A percentile compares a stretch with the other conserved stretches of the same genome.
phyloP scores from a whole-genome alignment of 1,139 yeast species.

The Magnusiomyces tetraspermus region DNA sequence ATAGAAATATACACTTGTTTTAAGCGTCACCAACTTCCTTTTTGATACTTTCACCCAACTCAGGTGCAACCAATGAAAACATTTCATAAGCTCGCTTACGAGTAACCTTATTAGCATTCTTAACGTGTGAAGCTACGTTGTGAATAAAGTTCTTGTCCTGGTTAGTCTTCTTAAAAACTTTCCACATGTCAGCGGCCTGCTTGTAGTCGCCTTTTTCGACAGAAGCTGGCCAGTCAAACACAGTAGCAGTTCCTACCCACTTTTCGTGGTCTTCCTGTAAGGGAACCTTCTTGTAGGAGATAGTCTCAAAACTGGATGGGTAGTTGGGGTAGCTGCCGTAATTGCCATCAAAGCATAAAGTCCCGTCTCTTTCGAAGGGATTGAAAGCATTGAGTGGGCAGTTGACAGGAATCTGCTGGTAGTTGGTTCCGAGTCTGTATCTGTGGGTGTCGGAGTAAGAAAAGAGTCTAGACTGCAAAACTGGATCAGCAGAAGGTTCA shows the following conservation, averaged over 20 bases:
- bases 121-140: slow-evolving; percentile 70
- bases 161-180: slow-evolving; percentile 52
- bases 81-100: slow-evolving; percentile 74
- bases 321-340: slow-evolving; percentile 73
- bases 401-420: slow-evolving; percentile 66
- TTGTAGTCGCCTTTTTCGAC: slow-evolving; percentile 56
- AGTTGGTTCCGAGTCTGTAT: slow-evolving; percentile 60
- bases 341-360: slow-evolving; percentile 67
- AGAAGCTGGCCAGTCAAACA: slow-evolving; percentile 72
- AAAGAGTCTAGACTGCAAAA: slow-evolving; percentile 72
- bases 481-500: slow-evolving; percentile 83
- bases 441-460: slow-evolving; percentile 78
- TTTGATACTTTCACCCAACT: slow-evolving; percentile 40
- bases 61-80: slow-evolving; percentile 64
- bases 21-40: no score
- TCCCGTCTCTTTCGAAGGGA: slow-evolving; percentile 69
- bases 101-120: slow-evolving; percentile 59
- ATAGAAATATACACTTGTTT: no score
- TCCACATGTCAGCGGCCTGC: slow-evolving; percentile 63
- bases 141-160: slow-evolving; percentile 79
- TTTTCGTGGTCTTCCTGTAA: slow-evolving; percentile 62
- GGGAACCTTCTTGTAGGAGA: slow-evolving; percentile 38
- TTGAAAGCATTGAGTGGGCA: slow-evolving; percentile 36
- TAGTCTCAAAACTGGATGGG: slow-evolving; percentile 38
- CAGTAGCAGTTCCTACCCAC: slow-evolving; percentile 82